These are phyloP conservation scores for Alternaria sp. DNA, from an alignment of 2,329 filamentous ascomycete species.

Conservation along the genomic window DNA sequence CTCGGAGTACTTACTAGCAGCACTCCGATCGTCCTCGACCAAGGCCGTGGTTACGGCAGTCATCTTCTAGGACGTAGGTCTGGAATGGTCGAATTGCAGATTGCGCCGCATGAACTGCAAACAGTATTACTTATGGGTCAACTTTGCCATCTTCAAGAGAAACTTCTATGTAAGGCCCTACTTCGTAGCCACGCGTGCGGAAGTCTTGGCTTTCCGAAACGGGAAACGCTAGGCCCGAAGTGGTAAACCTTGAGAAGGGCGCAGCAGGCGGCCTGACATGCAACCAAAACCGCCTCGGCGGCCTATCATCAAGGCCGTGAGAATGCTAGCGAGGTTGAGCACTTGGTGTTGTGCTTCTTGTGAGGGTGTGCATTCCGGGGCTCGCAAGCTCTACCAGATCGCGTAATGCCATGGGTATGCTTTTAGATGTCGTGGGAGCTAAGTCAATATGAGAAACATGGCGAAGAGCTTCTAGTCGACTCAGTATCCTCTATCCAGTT, in stretches of 20 bases:
- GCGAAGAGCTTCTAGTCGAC: too few relatives aligned
- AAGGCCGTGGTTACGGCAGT: neutral
- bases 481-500: neutral
- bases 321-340: neutral
- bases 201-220: neutral
- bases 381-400: neutral
- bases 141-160: neutral
- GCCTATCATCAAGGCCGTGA: neutral
- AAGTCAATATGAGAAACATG: neutral
- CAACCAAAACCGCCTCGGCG: neutral
- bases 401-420: neutral
- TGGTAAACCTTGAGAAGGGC: conserved; percentile 4
- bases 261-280: conserved; percentile 1
- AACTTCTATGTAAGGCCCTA: too few relatives aligned
- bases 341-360: too few relatives aligned
- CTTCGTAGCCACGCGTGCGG: neutral
- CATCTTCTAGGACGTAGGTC: neutral
- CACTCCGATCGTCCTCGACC: neutral
- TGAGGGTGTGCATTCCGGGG: neutral
- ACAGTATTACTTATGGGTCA: neutral
- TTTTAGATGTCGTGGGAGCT: neutral
- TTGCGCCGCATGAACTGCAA: neutral
- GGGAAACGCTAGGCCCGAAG: neutral
- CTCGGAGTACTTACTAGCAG: neutral
- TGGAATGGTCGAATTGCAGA: neutral